Conservation (phyloP, 352 stramenopile genomes). For the Phytopythium ostracodes region DNA sequence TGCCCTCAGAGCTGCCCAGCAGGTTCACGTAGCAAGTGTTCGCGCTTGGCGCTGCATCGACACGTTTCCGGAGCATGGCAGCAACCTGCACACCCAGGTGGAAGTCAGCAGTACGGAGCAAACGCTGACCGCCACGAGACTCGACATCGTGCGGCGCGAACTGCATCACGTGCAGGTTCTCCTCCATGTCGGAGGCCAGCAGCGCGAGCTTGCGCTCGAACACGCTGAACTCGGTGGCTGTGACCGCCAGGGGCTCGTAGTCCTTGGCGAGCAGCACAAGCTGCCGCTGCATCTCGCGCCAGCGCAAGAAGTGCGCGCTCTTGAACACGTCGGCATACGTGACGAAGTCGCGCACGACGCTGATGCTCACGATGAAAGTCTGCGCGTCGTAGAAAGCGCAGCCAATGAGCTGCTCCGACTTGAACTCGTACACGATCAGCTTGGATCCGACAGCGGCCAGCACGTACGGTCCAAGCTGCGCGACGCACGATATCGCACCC, state of each 20-base stretch:
- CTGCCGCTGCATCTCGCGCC: constrained; percentile 80
- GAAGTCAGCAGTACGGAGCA: constrained; percentile 80
- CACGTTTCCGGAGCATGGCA: constrained; percentile 77
- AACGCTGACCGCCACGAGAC: constrained; percentile 73
- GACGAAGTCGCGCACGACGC: constrained; percentile 82
- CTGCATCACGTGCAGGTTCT: constrained; percentile 87
- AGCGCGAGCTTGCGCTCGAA: constrained; percentile 73
- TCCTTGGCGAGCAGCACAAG: constrained; percentile 83
- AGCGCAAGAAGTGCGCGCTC: constrained; percentile 84
- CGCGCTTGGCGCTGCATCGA: constrained; percentile 16
- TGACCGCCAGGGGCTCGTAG: constrained; percentile 77
- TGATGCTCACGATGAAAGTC: constrained; percentile 84
- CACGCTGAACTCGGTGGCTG: constrained; percentile 78
- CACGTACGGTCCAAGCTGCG: constrained; percentile 78
- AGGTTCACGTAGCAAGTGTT: constrained; percentile 69
- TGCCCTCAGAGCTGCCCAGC: constrained; percentile 76
- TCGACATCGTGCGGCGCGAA: constrained; percentile 84
- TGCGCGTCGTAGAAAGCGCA: constrained; percentile 88
- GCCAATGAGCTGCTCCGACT: constrained; percentile 81
- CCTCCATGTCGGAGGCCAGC: constrained; percentile 74
- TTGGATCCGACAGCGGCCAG: constrained; percentile 84
- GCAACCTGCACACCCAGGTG: constrained; percentile 76
- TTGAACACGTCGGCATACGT: constrained; percentile 89
- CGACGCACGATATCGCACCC: constrained; percentile 71
- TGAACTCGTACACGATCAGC: constrained; percentile 88